Evolutionary conservation across 441 rosid species (phyloP), one percentile per base, ranked within the genome.

Genomic region (Kokia cookei): DNA sequence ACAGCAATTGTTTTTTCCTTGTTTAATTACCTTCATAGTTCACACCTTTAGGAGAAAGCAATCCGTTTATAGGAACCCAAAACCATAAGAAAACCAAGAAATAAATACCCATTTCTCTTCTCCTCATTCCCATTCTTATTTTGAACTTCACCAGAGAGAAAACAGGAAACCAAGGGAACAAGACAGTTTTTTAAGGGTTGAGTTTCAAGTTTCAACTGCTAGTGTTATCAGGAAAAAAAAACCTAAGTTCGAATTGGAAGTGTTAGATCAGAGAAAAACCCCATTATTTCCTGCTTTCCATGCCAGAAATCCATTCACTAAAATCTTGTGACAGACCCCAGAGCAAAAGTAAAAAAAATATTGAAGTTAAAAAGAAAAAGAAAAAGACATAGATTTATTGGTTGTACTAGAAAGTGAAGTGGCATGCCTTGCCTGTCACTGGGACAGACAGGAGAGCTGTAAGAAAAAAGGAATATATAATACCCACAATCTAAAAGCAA

Each of bases 11-110:
- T 76, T 58, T 48, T 62, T 17, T 35, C 27, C 27, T 22, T 22
- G 32, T 55, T 55, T 50, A 13, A 47, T 79, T 86, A 92, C 99
- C 99, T 92, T 96, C 99, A 84, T 80, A 96, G 90, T 96, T 96
- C 35, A 96, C 92, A 70, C 99, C 99, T 89, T 93, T 88, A 22
- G 98, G 82, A 72, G 99, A 93, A 77, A 96, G 86, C 86, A 91
- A 75, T 55, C 93, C 96, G 74, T 78, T 76, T 22, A 86, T 90
- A 75, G 86, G 76, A 74, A 57, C 54, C 83, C 84, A 82, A 84
- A 88, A 82, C 86, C 84, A 90, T 10, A 90, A 67, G 12, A 90
- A 79, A 62, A 68, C 79, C 76, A 85, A 50, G 73, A 86, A 66
- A 77, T 13, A 80, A 57, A 82, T 26, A 57, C 43, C 64, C 66